These are phyloP conservation scores for Moesziomyces parantarcticus DNA, from an alignment of 1,284 basidiomycete species.

Conservation along the genomic window DNA sequence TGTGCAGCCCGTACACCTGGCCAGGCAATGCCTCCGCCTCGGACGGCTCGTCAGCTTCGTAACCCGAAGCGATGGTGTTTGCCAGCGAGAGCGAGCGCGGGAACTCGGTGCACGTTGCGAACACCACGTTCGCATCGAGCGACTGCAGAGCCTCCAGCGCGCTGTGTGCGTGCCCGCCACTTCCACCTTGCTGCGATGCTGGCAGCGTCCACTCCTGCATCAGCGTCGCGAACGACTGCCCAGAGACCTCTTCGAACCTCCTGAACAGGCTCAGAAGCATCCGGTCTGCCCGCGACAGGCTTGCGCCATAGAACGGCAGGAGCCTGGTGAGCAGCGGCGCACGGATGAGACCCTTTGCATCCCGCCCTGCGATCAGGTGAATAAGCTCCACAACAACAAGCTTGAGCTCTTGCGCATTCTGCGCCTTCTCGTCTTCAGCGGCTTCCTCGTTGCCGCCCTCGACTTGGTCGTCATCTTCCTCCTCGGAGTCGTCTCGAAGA, in stretches of 20 bases:
- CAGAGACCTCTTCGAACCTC: slow-evolving; percentile 80
- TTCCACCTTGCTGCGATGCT: slow-evolving; percentile 6
- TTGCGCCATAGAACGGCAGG: slow-evolving; percentile 79
- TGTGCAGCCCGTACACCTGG: slow-evolving; percentile 36
- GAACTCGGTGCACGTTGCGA: slow-evolving; percentile 80
- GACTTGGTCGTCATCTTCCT: not conserved
- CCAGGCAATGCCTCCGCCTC: slow-evolving; percentile 7
- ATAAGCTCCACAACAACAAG: slow-evolving; percentile 72
- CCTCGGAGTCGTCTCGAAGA: slow-evolving; percentile 20
- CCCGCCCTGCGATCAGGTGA: slow-evolving; percentile 76
- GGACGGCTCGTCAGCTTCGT: not conserved
- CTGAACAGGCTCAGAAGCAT: slow-evolving; percentile 79
- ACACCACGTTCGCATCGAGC: slow-evolving; percentile 77
- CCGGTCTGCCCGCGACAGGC: slow-evolving; percentile 75
- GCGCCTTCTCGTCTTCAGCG: slow-evolving; percentile 1
- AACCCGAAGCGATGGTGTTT: slow-evolving; percentile 25
- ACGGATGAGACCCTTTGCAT: slow-evolving; percentile 84
- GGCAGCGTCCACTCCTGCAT: slow-evolving; percentile 38
- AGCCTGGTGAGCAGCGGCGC: slow-evolving; percentile 82
- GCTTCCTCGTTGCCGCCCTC: slow-evolving; percentile 64
- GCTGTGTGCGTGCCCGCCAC: not conserved
- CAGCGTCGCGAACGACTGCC: slow-evolving; percentile 71
- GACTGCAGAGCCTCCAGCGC: slow-evolving; percentile 76
- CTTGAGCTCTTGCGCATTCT: slow-evolving; percentile 15
- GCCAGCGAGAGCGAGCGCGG: slow-evolving; percentile 69